These are phyloP conservation scores for Eucalyptus tenuipes DNA, from an alignment of 345 rosid genomes.

Conservation along the genomic window DNA sequence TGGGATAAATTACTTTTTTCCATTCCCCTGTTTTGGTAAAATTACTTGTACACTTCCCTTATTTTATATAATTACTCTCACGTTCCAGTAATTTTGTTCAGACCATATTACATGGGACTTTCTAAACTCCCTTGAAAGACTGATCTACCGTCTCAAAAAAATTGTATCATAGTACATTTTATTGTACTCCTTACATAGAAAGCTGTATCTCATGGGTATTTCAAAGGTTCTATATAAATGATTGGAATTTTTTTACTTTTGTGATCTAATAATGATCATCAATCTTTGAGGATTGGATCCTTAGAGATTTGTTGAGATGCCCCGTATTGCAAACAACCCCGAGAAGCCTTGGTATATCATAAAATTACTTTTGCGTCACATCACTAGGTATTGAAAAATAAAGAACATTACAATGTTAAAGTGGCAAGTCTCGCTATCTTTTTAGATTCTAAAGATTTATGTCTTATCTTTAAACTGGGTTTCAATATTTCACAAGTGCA, in stretches of 20 bases:
- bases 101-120: background rate
- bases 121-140: background rate
- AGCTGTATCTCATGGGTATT: background rate
- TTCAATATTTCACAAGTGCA: background rate
- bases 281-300: background rate
- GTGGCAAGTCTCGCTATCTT: background rate
- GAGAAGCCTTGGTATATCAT: background rate
- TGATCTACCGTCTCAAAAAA: background rate
- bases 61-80: background rate
- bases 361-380: background rate
- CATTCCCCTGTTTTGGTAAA: background rate
- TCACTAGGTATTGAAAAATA: background rate
- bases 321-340: background rate
- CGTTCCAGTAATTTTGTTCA: background rate
- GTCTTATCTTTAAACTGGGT: background rate
- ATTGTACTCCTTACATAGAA: background rate
- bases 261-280: background rate
- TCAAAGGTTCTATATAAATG: background rate
- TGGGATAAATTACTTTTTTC: background rate
- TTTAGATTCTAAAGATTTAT: background rate
- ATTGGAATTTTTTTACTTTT: too few relatives aligned
- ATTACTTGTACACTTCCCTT: background rate
- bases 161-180: background rate
- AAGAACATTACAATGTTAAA: background rate
- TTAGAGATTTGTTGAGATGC: background rate